phyloP scores from a whole-genome alignment of 768 basidiomycete species.

The Tulasnella sp. region DNA sequence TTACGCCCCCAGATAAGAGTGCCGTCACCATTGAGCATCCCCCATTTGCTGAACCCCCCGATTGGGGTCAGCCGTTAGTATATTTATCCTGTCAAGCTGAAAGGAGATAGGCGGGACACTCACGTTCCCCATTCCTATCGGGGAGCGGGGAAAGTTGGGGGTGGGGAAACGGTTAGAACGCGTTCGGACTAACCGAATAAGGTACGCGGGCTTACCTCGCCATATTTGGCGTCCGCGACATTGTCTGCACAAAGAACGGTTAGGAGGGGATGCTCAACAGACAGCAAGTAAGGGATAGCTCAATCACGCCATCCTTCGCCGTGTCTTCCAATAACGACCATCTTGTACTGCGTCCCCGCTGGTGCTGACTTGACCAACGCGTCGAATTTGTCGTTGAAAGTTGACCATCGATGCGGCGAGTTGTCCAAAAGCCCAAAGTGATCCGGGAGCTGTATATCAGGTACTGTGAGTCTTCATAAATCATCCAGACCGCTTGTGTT shows the following conservation, averaged over 20 bases:
- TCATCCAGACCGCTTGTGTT: neutral
- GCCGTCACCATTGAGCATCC: constrained; percentile 40
- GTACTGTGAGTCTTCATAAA: neutral
- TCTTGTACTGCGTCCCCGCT: constrained; percentile 40
- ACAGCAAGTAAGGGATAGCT: neutral
- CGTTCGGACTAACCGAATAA: too few relatives aligned
- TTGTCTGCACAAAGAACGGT: constrained; percentile 33
- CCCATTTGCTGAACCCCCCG: constrained; percentile 13
- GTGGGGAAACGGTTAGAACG: too few relatives aligned
- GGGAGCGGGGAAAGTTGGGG: too few relatives aligned
- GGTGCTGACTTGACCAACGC: constrained; percentile 36
- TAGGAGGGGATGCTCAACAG: neutral
- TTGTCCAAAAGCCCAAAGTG: constrained; percentile 50
- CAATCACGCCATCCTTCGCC: constrained; percentile 61
- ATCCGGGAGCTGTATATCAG: constrained; percentile 37
- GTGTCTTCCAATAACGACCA: constrained; percentile 56
- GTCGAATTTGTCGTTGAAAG: constrained; percentile 33
- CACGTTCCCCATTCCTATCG: constrained; percentile 48
- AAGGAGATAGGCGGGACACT: constrained; percentile 18
- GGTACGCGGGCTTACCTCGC: constrained; percentile 30
- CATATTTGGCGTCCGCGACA: constrained; percentile 49
- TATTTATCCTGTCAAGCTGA: neutral
- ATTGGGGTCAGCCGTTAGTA: neutral
- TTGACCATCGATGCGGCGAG: constrained; percentile 39
- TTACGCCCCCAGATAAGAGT: constrained; percentile 55